Base-by-base conservation (phyloP, 148 eudicot species). In the Rhododendron griersonianum region DNA sequence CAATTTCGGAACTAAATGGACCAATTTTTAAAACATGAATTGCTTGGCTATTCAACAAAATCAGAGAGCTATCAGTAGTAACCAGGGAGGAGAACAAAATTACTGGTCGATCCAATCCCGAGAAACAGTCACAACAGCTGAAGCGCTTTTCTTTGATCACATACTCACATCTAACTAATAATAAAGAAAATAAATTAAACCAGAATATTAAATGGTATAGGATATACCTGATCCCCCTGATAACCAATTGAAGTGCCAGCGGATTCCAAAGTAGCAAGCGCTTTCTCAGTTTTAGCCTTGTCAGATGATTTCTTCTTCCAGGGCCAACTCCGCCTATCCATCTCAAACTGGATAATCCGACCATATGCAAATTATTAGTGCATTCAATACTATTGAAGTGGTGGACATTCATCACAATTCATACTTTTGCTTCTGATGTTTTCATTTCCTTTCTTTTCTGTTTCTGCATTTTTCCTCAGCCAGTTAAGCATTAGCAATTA, bases 231-330 rank as follows among this genome's bases (percentile, higher is more conserved):
- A 48, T 95, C 95, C 69, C 53, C 74, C 83, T 90, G 92, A 89
- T 94, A 84, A 86, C 87, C 93, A 69, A 89, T 87, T 84, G 92
- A 87, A 85, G 89, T 89, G 30, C 91, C 89, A 73, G 93, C 90
- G 82, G 97, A 92, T 41, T 92, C 98, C 82, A 87, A 84, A 81
- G 90, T 87, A 82, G 92, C 87, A 86, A 88, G 89, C 35, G 92
- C 90, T 91, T 92, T 93, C 87, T 94, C 99, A 35, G 92, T 89
- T 45, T 87, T 93, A 30, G 91, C 89, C 89, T 95, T 97, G 73
- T 95, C 98, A 69, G 98, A 92, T 83, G 98, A 93, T 87, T 95
- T 97, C 82, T 93, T 97, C 95, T 95, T 97, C 99, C 99, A 97
- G 10, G 98, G 99, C 99, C 99, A 97, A 91, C 95, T 92, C 86